Evolutionary conservation across 1,284 basidiomycete species (phyloP).

Genomic region (Pascua guehoae): DNA sequence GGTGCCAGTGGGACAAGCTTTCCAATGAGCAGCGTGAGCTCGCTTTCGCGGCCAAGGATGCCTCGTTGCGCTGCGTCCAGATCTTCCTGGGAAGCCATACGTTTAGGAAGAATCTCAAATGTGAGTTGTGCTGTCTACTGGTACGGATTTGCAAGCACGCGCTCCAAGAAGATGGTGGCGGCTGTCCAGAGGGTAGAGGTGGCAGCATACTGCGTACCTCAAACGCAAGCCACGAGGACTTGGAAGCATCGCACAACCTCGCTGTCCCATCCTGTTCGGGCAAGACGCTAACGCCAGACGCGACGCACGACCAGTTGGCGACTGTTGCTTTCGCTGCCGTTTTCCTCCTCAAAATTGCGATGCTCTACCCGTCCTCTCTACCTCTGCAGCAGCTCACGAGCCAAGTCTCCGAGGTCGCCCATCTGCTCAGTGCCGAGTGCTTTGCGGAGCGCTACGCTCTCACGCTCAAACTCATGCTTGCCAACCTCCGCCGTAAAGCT

Average conservation of each 20-base stretch:
- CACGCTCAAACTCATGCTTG: constrained; percentile 83
- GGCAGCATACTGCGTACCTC: no score
- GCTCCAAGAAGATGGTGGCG: no score
- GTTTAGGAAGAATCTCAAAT: constrained; percentile 43
- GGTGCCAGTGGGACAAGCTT: constrained; percentile 91
- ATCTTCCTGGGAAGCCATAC: constrained; percentile 36
- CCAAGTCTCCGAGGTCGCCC: constrained; percentile 44
- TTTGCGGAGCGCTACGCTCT: constrained; percentile 66
- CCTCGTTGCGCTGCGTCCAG: constrained; percentile 73
- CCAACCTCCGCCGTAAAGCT: constrained; percentile 78
- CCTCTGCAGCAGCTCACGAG: constrained; percentile 34
- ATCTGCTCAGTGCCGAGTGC: constrained; percentile 45
- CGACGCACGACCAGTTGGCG: constrained; percentile 87
- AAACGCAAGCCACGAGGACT: no score
- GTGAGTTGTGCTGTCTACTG: constrained; percentile 12
- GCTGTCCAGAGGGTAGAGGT: no score
- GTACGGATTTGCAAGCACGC: no score
- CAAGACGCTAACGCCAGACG: constrained; percentile 54
- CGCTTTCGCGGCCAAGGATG: constrained; percentile 89
- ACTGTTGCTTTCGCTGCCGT: constrained; percentile 87
- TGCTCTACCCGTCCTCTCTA: constrained; percentile 42
- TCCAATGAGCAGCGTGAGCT: constrained; percentile 77
- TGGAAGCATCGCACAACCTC: no score
- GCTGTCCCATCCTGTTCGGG: no score
- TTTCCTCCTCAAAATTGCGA: constrained; percentile 74